Evolutionary conservation across 306 rosid genomes (phyloP).

Genomic region (Castanopsis chinensis): DNA sequence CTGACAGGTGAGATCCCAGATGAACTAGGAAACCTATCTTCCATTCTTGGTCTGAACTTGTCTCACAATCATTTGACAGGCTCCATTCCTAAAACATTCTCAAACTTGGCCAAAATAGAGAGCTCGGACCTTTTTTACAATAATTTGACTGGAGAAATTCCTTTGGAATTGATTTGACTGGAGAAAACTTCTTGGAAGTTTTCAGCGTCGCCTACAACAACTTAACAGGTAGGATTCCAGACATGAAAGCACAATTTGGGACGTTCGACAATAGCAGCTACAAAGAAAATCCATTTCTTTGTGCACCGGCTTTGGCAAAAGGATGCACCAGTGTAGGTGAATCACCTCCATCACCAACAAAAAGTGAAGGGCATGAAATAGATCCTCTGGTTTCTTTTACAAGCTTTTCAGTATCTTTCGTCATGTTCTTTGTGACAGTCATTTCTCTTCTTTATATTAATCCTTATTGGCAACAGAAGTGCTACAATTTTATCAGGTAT

Average conservation of each 20-base stretch:
- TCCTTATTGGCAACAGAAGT: background rate
- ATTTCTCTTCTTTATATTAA: background rate
- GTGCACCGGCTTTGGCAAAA: background rate
- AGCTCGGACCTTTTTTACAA: constrained; percentile 7
- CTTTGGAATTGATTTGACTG: too few species aligned
- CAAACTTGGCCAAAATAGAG: background rate
- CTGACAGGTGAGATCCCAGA: background rate
- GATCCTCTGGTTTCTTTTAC: background rate
- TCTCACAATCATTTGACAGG: constrained; percentile 12
- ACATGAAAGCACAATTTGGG: too few species aligned
- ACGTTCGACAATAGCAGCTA: background rate
- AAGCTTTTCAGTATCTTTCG: background rate
- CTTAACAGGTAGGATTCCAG: too few species aligned
- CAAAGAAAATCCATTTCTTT: constrained; percentile 10
- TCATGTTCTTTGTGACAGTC: background rate
- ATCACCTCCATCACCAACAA: background rate
- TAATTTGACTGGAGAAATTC: too few species aligned
- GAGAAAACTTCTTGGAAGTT: too few species aligned
- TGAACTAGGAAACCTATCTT: background rate
- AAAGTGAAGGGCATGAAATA: background rate
- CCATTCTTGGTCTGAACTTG: background rate
- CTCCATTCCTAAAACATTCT: background rate
- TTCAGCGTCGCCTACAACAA: too few species aligned
- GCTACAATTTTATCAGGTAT: background rate
- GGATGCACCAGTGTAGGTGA: background rate